Percentiles rank a stretch among this genome's conserved stretches.
Evolutionary conservation across 257 asterid genomes (phyloP).

Genomic region (Solanum piurae): DNA sequence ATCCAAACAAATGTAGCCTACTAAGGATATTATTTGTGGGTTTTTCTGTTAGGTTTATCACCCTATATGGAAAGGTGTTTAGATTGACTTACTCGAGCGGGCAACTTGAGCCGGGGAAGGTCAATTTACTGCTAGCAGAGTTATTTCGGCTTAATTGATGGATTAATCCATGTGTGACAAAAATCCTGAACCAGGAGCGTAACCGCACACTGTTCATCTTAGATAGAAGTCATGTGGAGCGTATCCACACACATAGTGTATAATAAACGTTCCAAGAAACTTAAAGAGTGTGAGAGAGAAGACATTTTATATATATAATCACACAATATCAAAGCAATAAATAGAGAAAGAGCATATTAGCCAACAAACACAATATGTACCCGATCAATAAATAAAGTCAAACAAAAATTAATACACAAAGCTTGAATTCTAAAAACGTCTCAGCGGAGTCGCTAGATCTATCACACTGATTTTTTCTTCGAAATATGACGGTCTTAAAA

Average conservation of each 20-base stretch:
- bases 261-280: neutral
- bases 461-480: neutral
- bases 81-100: neutral
- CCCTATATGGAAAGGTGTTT: too few species aligned
- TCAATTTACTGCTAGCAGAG: too few species aligned
- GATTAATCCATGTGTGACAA: too few species aligned
- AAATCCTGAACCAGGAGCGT: too few species aligned
- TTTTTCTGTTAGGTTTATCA: neutral
- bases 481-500: neutral
- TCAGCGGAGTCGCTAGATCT: neutral
- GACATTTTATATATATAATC: neutral
- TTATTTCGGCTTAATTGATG: too few species aligned
- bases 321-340: neutral
- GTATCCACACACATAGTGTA: too few species aligned
- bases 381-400: neutral
- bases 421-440: accelerated
- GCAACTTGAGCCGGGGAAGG: neutral
- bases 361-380: neutral
- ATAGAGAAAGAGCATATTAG: too few species aligned
- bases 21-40: too few species aligned
- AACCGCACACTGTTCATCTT: neutral
- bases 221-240: neutral
- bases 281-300: too few species aligned
- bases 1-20: neutral
- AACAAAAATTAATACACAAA: too few species aligned